Evolutionary conservation across 495 filamentous ascomycete species (phyloP).

Genomic region (Penicillium dipodomyicola): DNA sequence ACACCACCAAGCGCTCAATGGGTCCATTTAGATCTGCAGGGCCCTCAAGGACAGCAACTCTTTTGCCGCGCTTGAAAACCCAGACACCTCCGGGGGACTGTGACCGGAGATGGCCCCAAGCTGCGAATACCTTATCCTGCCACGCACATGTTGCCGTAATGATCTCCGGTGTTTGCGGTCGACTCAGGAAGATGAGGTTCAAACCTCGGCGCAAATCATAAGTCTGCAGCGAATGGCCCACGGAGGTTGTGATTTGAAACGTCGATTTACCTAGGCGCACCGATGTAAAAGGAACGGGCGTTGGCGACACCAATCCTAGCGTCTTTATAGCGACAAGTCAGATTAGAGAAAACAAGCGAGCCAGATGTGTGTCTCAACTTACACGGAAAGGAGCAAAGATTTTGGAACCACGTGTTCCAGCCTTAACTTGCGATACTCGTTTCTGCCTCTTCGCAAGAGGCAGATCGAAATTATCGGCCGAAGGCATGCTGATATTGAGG

Average conservation of each 20-base stretch:
- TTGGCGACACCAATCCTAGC: slow-evolving; percentile 88
- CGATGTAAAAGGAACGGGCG: slow-evolving; percentile 80
- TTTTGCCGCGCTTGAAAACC: slow-evolving; percentile 93
- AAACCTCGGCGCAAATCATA: slow-evolving; percentile 88
- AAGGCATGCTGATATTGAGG: slow-evolving; percentile 36
- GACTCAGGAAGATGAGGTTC: slow-evolving; percentile 86
- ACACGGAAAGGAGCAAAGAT: slow-evolving; percentile 93
- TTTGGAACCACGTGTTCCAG: slow-evolving; percentile 51
- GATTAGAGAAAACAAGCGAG: not conserved
- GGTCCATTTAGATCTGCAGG: slow-evolving; percentile 60
- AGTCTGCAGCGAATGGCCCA: slow-evolving; percentile 84
- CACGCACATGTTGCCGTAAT: slow-evolving; percentile 87
- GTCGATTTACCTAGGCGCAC: slow-evolving; percentile 88
- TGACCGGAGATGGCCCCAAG: slow-evolving; percentile 66
- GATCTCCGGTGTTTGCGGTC: slow-evolving; percentile 77
- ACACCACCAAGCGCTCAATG: slow-evolving; percentile 74
- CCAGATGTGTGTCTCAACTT: slow-evolving; percentile 34
- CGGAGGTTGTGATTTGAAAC: slow-evolving; percentile 94
- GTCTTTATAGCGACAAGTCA: slow-evolving; percentile 54
- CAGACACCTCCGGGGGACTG: slow-evolving; percentile 67
- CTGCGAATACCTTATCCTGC: slow-evolving; percentile 82
- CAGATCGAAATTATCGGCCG: slow-evolving; percentile 49
- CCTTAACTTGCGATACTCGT: slow-evolving; percentile 33
- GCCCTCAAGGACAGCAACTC: slow-evolving; percentile 66
- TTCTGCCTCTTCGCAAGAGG: slow-evolving; percentile 69